A percentile compares a stretch with the other conserved stretches of the same genome.
Conservation (phyloP, 371 early-diverging fungal species). For the Apophysomyces trapeziformis region DNA sequence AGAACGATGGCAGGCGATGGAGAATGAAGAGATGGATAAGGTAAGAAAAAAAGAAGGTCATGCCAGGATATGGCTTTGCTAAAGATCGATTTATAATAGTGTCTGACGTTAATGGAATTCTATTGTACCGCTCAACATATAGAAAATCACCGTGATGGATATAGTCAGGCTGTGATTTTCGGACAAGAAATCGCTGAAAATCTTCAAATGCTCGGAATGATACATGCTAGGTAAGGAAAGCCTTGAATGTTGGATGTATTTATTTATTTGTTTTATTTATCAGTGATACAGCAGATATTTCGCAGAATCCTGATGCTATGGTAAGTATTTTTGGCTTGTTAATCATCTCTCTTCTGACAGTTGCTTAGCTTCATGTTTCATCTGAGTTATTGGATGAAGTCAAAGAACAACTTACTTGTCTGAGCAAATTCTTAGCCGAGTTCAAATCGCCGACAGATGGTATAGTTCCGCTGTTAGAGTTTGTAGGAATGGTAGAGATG, state of each 20-base stretch:
- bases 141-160: slow-evolving; percentile 28
- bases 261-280: neutral
- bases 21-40: slow-evolving; percentile 17
- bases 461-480: slow-evolving; percentile 40
- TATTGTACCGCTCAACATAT: slow-evolving; percentile 19
- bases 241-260: neutral
- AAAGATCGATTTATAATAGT: slow-evolving; percentile 4
- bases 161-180: slow-evolving; percentile 24
- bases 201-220: slow-evolving; percentile 14
- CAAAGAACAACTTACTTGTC: slow-evolving; percentile 3
- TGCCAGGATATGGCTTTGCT: neutral
- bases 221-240: slow-evolving; percentile 8
- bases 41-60: slow-evolving; percentile 1
- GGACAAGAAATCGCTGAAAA: slow-evolving; percentile 19
- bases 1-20: slow-evolving; percentile 8
- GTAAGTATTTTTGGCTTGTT: neutral
- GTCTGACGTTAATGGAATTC: slow-evolving; percentile 10
- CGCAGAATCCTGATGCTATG: neutral
- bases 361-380: neutral
- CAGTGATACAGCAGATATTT: slow-evolving; percentile 6
- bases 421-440: slow-evolving; percentile 10
- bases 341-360: neutral
- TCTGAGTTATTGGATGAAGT: slow-evolving; percentile 5
- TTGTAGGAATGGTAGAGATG: slow-evolving; percentile 43
- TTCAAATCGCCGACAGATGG: slow-evolving; percentile 36